A percentile compares a stretch with the other conserved stretches of the same genome.
Evolutionary conservation across 306 rosid genomes (phyloP).

Genomic region (Vigna nakashimae): DNA sequence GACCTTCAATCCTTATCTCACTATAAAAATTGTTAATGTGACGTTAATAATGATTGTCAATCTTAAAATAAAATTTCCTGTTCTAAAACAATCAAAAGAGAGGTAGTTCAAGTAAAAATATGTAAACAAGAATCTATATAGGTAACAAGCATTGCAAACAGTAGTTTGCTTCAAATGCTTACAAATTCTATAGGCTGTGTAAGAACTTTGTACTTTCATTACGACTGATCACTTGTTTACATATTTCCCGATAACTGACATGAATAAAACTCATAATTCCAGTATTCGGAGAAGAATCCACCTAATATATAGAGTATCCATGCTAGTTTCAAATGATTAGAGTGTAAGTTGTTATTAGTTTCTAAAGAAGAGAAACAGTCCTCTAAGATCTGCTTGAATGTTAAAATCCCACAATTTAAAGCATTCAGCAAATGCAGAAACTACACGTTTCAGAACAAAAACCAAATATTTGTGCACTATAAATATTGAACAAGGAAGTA

Average conservation of each 20-base stretch:
- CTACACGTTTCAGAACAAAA: constrained; percentile 1
- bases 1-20: constrained; percentile 93
- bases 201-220: not conserved
- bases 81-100: constrained; percentile 17
- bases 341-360: not conserved
- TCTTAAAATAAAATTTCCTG: constrained; percentile 4
- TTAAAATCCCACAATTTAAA: not conserved
- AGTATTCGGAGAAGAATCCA: not conserved
- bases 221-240: not conserved
- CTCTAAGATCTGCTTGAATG: constrained; percentile 15
- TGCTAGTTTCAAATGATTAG: constrained; percentile 16
- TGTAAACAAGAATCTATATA: not conserved
- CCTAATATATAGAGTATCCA: not conserved
- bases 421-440: constrained; percentile 13
- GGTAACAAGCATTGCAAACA: constrained; percentile 15
- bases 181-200: not conserved
- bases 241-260: not conserved
- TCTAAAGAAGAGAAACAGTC: constrained; percentile 18
- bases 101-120: not conserved
- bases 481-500: constrained; percentile 20
- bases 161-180: not conserved
- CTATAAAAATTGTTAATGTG: constrained; percentile 49
- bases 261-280: not conserved
- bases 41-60: constrained; percentile 37
- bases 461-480: constrained; percentile 1